phyloP scores from a whole-genome alignment of 345 rosid species.

The Salix koriyanagi region DNA sequence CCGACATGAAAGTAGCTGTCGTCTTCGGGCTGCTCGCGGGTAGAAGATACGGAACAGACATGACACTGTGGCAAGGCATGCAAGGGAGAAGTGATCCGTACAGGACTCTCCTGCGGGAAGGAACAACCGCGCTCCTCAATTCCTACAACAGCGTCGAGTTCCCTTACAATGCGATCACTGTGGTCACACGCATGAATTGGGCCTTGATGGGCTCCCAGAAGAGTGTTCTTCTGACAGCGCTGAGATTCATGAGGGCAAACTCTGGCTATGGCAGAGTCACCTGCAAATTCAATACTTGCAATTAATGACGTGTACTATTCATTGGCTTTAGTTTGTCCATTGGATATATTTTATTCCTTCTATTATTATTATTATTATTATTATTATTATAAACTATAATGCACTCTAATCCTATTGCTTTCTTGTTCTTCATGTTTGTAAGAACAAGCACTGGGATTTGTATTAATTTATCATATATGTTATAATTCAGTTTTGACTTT shows the following conservation, averaged over 20 bases:
- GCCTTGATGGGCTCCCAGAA: slow-evolving; percentile 61
- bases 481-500: too few relatives aligned
- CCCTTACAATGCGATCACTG: slow-evolving; percentile 45
- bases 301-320: slow-evolving; percentile 27
- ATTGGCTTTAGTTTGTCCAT: not conserved
- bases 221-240: slow-evolving; percentile 50
- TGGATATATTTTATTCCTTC: not conserved
- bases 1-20: slow-evolving; percentile 56
- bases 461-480: too few relatives aligned
- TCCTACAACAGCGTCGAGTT: slow-evolving; percentile 66
- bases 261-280: slow-evolving; percentile 35
- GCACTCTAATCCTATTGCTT: too few relatives aligned
- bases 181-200: slow-evolving; percentile 44
- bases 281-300: slow-evolving; percentile 64
- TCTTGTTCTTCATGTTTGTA: too few relatives aligned
- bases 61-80: slow-evolving; percentile 59
- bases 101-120: slow-evolving; percentile 75
- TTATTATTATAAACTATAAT: not conserved
- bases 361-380: not conserved
- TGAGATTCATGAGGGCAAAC: slow-evolving; percentile 67
- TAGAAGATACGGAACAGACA: slow-evolving; percentile 50
- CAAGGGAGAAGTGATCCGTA: slow-evolving; percentile 72
- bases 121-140: slow-evolving; percentile 74
- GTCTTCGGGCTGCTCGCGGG: slow-evolving; percentile 62
- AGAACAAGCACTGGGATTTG: too few relatives aligned